A percentile compares a stretch with the other conserved stretches of the same genome.
phyloP scores from a whole-genome alignment of 192 early-diverging fungal species.

The Ambispora gerdemannii region DNA sequence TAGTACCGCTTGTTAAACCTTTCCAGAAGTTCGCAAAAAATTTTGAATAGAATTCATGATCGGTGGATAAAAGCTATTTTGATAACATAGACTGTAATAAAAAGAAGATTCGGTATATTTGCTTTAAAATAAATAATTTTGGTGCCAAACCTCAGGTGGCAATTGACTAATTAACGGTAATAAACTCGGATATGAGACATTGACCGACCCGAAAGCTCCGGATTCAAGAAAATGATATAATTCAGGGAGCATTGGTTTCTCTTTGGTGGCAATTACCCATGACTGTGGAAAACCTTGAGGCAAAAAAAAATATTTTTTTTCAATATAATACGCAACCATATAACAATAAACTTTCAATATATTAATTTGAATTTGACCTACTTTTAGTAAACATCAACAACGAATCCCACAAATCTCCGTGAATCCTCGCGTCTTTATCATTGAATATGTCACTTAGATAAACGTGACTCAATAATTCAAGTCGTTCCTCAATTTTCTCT shows the following conservation, averaged over 20 bases:
- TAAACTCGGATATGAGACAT: conserved; percentile 71
- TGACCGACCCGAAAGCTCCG: conserved; percentile 63
- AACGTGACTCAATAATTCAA: conserved; percentile 48
- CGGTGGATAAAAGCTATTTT: conserved; percentile 30
- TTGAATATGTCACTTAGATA: conserved; percentile 67
- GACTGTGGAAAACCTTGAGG: conserved; percentile 52
- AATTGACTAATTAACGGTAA: conserved; percentile 68
- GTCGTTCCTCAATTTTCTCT: conserved; percentile 43
- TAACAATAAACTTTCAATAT: background rate
- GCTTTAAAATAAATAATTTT: background rate
- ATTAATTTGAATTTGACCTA: conserved; percentile 16
- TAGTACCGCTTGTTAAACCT: conserved; percentile 44
- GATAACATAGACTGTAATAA: background rate
- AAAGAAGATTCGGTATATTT: background rate
- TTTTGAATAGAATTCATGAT: conserved; percentile 47
- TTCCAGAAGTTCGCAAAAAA: conserved; percentile 65
- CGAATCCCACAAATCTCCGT: conserved; percentile 86
- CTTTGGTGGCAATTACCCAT: conserved; percentile 53
- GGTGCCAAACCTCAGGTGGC: conserved; percentile 44
- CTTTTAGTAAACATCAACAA: conserved; percentile 71
- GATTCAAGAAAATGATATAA: conserved; percentile 67
- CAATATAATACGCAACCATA: no score
- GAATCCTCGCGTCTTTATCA: conserved; percentile 69
- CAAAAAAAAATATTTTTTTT: no score
- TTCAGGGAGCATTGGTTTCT: conserved; percentile 59